Evolutionary conservation across 2,329 filamentous ascomycete species (phyloP).

Genomic region (Cytospora mali): DNA sequence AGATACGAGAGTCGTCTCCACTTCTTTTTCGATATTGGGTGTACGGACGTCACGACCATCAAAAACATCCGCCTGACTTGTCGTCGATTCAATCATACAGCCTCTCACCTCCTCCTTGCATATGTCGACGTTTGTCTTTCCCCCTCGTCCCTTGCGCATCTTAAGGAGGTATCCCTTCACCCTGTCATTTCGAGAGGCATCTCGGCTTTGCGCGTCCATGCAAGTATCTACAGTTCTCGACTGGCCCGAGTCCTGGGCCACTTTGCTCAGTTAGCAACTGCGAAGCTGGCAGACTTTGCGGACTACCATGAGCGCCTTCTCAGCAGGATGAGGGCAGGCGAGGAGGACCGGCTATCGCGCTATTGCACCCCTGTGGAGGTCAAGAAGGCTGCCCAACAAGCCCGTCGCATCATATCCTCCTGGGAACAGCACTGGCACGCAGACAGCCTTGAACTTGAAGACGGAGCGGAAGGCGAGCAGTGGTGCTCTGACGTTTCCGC

Average conservation of each 20-base stretch:
- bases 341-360: not conserved
- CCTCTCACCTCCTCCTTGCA: not conserved
- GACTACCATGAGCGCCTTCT: not conserved
- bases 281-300: not conserved
- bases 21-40: not conserved
- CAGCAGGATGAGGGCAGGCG: not conserved
- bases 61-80: not conserved
- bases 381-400: not conserved
- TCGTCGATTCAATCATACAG: not conserved
- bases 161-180: not conserved
- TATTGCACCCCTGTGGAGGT: not conserved
- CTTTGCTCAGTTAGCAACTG: not conserved
- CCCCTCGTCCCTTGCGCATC: not conserved
- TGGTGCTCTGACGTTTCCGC: not conserved
- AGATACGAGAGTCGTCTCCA: not conserved
- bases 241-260: not conserved
- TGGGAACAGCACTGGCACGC: not conserved
- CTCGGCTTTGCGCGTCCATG: not conserved
- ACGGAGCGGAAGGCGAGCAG: not conserved
- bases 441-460: not conserved
- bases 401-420: not conserved
- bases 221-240: not conserved
- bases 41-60: not conserved
- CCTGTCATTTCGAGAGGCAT: not conserved
- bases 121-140: slow-evolving; percentile 1